Conservation (phyloP, 2,329 filamentous ascomycete species). For the Colletotrichum abscissum region DNA sequence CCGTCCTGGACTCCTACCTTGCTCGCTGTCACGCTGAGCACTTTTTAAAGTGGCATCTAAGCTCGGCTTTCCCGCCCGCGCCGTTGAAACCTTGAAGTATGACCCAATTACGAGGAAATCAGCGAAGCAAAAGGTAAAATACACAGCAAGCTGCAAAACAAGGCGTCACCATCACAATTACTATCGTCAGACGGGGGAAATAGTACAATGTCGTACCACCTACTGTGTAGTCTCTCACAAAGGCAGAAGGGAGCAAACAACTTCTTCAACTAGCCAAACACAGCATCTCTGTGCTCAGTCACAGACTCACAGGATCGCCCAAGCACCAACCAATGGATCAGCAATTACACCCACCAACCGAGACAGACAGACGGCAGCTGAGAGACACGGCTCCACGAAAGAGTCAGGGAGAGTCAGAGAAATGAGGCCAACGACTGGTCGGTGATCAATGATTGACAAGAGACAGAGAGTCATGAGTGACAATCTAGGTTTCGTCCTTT, state of each 20-base stretch:
- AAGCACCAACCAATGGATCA: background rate
- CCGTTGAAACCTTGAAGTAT: background rate
- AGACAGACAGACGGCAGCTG: background rate
- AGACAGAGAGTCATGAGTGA: conserved; percentile 7
- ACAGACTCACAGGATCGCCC: background rate
- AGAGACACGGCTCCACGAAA: background rate
- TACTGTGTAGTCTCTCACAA: background rate
- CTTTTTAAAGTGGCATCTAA: background rate
- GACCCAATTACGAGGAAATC: background rate
- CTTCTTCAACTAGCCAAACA: background rate
- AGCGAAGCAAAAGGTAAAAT: background rate
- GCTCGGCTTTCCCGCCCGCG: background rate
- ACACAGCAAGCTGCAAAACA: background rate
- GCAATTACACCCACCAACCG: background rate
- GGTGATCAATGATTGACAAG: background rate
- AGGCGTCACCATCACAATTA: background rate
- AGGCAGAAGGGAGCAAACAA: background rate
- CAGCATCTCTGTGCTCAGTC: background rate
- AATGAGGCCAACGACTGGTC: background rate
- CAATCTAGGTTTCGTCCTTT: conserved; percentile 1
- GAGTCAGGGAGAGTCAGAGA: background rate
- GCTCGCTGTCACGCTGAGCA: background rate
- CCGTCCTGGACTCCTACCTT: background rate
- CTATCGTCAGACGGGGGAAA: background rate
- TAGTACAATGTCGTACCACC: background rate